Base-by-base conservation (phyloP, 177 flowering plant species). In the Telopea speciosissima region DNA sequence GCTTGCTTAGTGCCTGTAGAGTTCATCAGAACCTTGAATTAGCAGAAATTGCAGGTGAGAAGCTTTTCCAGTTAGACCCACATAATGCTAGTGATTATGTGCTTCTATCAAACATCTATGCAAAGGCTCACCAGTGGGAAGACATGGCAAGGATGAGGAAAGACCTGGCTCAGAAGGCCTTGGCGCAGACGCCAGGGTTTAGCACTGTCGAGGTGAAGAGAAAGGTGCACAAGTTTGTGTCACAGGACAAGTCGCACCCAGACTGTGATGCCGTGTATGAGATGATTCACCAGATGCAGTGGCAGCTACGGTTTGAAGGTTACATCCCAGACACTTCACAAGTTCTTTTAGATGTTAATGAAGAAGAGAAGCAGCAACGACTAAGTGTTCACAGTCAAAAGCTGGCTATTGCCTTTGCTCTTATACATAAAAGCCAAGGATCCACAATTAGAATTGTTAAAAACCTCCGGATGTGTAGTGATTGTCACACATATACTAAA, bases 201-300 rank as follows among this genome's bases (percentile, higher is more conserved):
- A 83, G 92, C 80, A 40, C 72, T 25, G 90, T 90, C 9, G 88
- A 88, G 83, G 89, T 86, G 69, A 72, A 82, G 72, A 80, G 85
- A 67, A 85, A 78, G 72, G 31, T 84, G 1, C 77, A 86, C 80
- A 86, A 74, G 76, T 93, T 93, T 65, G 85, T 86, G 24, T 88
- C 92, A 16, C 88, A 89, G 49, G 97, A 90, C 54, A 85, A 26
- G 73, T 73, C 84, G 9, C 85, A 77, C 61, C 82, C 85, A 7
- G 72, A 81, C 33, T 79, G 82, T 24, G 25, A 79, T 3, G 85
- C 73, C 14, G 72, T 90, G 1, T 83, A 87, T 56, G 90, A 89
- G 69, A 89, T 91, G 97, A 76, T 91, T 58, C 83, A 88, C 76
- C 92, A 91, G 72, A 91, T 93, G 87, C 91, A 88, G 45, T 91